Conservation (phyloP, 495 filamentous ascomycete genomes). For the Bathelium albidoporum region DNA sequence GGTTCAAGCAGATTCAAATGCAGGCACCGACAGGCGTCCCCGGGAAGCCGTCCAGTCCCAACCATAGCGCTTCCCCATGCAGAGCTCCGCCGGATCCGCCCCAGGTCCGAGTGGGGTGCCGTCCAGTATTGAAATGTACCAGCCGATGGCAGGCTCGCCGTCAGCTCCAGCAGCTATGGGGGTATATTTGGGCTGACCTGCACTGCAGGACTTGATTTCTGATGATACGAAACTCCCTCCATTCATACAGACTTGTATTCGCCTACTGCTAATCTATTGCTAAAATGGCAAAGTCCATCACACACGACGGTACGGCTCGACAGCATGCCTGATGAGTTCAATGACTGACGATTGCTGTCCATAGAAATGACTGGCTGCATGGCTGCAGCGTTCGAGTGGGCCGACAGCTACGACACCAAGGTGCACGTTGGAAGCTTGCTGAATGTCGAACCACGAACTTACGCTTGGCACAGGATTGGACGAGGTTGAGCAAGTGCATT, state of each 20-base stretch:
- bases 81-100: not conserved
- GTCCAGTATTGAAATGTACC: not conserved
- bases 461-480: constrained; percentile 45
- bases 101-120: constrained; percentile 1
- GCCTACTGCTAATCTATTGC: not conserved
- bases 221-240: not conserved
- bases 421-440: not conserved
- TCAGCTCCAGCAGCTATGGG: not conserved
- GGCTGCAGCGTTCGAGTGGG: constrained; percentile 60
- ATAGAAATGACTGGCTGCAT: constrained; percentile 32
- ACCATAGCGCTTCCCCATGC: not conserved
- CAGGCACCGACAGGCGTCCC: not conserved
- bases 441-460: not conserved
- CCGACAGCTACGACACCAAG: constrained; percentile 73
- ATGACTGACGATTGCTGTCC: not conserved
- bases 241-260: not conserved
- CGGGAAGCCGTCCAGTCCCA: no score
- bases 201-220: not conserved
- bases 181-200: not conserved
- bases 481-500: constrained; percentile 57
- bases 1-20: not conserved
- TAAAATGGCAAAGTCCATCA: not conserved
- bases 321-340: not conserved
- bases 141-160: not conserved
- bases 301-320: not conserved